Base-by-base conservation (phyloP, 306 rosid genomes). In the Styphnolobium japonicum region DNA sequence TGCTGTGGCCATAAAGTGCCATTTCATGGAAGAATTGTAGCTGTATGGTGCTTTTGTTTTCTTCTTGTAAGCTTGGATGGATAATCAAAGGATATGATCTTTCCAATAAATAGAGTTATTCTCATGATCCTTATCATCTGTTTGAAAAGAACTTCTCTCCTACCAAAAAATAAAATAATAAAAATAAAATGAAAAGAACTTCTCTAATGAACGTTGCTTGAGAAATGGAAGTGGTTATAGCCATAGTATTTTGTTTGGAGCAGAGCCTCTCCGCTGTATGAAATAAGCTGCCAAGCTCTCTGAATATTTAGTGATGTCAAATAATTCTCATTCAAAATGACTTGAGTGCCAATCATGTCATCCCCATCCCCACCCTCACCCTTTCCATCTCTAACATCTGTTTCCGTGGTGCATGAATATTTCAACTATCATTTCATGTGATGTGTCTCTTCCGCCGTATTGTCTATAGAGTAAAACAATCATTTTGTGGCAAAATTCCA, bases 21-120 rank as follows among this genome's bases (percentile, higher is more conserved):
- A 57, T 80, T 77, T 63, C 46, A 65, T 77, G 84, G 67, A 64
- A 69, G 46, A 72, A 71, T 19, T 66, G 73, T 79, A 81, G 80
- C 82, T 62, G 36, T 43, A 61, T 67, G 79, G 49, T 71, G 25
- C 7, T 85, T 56, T 73, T 71, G 51, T 22, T 73, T 39, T 66
- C 46, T 69, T 29, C 52, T 60, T 78, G 73, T 85, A 56, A 27
- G 25, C 69, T 27, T 77, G 67, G 82, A 57, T 69, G 74, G 80
- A 18, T 48, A 10, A 80, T 63, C 36, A 73, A 43, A 25, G 69
- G 75, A 78, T 55, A 64, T 81, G 48, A 65, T 64, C 63, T 77
- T 81, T 77, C 56, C 80, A 34, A 73, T 76, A 34, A 70, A 65
- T 73, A 31, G 33, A 46, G 37, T 6, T 73, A 1, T 39, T 73